Evolutionary conservation across 2,329 filamentous ascomycete species (phyloP).

Genomic region (Aspergillus sp.): DNA sequence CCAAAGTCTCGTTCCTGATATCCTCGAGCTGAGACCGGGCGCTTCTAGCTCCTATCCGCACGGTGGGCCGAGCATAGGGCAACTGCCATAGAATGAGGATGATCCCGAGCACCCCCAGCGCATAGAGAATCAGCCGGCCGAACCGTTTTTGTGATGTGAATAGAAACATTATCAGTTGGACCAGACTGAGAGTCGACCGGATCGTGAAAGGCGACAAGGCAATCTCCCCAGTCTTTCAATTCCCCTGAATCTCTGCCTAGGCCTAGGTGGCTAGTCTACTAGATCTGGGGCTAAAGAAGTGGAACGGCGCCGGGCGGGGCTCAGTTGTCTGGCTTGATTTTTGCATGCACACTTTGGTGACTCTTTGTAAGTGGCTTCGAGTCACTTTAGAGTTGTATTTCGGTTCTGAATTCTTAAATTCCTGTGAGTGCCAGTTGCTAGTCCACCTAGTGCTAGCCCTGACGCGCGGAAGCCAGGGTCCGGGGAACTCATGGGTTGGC

Average conservation of each 20-base stretch:
- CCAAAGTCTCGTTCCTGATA: constrained; percentile 14
- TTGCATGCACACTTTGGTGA: not conserved
- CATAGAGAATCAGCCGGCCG: not conserved
- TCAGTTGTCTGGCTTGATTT: not conserved
- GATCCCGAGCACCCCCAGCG: not conserved
- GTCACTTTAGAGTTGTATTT: not conserved
- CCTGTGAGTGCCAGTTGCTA: not conserved
- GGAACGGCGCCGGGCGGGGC: not conserved
- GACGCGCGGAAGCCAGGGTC: not conserved
- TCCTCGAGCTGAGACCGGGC: not conserved
- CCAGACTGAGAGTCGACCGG: not conserved
- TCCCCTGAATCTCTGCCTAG: not conserved
- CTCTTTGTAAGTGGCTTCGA: not conserved
- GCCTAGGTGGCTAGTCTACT: too few species aligned
- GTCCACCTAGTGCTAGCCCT: not conserved
- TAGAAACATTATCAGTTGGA: not conserved
- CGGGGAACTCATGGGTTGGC: not conserved
- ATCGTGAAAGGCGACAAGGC: not conserved
- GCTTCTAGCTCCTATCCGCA: not conserved
- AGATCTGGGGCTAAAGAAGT: not conserved
- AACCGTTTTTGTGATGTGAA: constrained; percentile 8
- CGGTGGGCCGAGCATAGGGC: not conserved
- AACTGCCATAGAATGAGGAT: constrained; percentile 3
- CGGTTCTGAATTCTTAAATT: not conserved
- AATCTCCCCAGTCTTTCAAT: not conserved